Conservation (phyloP, 306 rosid genomes). For the Hippophae rhamnoides region DNA sequence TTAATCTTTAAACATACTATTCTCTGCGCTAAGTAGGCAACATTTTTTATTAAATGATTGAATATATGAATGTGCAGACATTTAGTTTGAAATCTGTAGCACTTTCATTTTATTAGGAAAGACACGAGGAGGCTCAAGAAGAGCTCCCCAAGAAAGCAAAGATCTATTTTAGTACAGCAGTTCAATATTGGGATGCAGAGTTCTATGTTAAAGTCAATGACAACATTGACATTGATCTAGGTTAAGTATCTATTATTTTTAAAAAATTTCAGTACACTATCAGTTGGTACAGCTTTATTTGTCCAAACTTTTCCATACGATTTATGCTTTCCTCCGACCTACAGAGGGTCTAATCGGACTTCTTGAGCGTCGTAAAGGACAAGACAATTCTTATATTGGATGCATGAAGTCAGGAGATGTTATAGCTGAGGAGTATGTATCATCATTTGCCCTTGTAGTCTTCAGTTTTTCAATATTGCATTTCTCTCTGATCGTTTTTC, state of each 20-base stretch:
- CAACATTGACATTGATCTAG: slow-evolving; percentile 70
- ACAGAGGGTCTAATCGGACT: slow-evolving; percentile 82
- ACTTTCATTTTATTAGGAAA: slow-evolving; percentile 52
- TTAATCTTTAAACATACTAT: too few species aligned
- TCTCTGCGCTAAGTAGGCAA: background rate
- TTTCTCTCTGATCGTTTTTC: background rate
- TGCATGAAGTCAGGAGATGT: slow-evolving; percentile 99
- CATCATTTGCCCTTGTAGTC: slow-evolving; percentile 11
- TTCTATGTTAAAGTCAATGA: slow-evolving; percentile 95
- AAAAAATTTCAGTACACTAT: slow-evolving; percentile 14
- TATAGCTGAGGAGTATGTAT: slow-evolving; percentile 71
- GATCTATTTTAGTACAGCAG: slow-evolving; percentile 82
- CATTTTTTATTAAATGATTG: slow-evolving; percentile 4
- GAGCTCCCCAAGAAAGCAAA: slow-evolving; percentile 85
- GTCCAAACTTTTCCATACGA: slow-evolving; percentile 16
- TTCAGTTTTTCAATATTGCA: background rate
- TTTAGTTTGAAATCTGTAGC: slow-evolving; percentile 20
- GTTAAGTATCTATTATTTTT: slow-evolving; percentile 29
- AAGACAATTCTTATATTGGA: slow-evolving; percentile 79
- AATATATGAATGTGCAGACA: slow-evolving; percentile 10
- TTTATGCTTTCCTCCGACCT: slow-evolving; percentile 22
- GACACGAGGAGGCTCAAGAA: slow-evolving; percentile 98
- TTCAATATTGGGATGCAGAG: slow-evolving; percentile 95
- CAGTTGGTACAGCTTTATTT: background rate
- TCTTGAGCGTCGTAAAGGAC: slow-evolving; percentile 90